Percentiles rank a stretch among this genome's conserved stretches.
phyloP scores from a whole-genome alignment of 768 basidiomycete genomes.

The Amanita inopinata region DNA sequence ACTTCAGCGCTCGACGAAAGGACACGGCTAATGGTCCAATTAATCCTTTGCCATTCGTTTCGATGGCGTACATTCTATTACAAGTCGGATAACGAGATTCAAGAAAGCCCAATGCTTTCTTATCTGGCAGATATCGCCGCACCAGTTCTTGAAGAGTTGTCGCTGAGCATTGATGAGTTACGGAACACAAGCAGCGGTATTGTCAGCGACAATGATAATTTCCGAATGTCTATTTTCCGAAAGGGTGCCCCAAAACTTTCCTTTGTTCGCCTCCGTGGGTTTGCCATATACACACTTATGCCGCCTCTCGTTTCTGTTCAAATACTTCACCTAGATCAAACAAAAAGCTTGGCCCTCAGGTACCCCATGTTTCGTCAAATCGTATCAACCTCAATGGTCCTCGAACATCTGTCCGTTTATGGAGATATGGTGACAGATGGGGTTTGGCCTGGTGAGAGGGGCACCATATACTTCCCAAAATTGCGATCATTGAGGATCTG shows the following conservation, averaged over 20 bases:
- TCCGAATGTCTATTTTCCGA: constrained; percentile 1
- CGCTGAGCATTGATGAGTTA: constrained; percentile 24
- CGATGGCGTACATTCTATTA: constrained; percentile 30
- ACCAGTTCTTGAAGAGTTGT: constrained; percentile 29
- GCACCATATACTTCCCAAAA: constrained; percentile 22
- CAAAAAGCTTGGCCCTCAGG: constrained; percentile 22
- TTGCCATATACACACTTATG: constrained; percentile 30
- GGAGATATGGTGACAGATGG: constrained; percentile 28
- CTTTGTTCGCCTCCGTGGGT: constrained; percentile 34
- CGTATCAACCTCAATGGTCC: constrained; percentile 22
- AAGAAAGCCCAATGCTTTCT: constrained; percentile 19
- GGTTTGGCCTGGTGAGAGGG: constrained; percentile 18
- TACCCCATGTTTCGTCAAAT: constrained; percentile 25
- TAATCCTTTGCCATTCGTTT: constrained; percentile 21
- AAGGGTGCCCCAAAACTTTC: constrained; percentile 19
- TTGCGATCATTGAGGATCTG: constrained; percentile 33
- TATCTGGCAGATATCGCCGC: constrained; percentile 20
- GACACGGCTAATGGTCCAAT: constrained; percentile 16
- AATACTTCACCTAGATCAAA: constrained; percentile 38
- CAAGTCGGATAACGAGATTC: constrained; percentile 18
- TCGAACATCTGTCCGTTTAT: constrained; percentile 33
- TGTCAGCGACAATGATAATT: constrained; percentile 11
- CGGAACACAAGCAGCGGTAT: constrained; percentile 13
- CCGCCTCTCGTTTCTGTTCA: constrained; percentile 25
- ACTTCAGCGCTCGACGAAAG: constrained; percentile 8